Evolutionary conservation across 257 asterid genomes (phyloP).

Genomic region (Solanum medicagineum): DNA sequence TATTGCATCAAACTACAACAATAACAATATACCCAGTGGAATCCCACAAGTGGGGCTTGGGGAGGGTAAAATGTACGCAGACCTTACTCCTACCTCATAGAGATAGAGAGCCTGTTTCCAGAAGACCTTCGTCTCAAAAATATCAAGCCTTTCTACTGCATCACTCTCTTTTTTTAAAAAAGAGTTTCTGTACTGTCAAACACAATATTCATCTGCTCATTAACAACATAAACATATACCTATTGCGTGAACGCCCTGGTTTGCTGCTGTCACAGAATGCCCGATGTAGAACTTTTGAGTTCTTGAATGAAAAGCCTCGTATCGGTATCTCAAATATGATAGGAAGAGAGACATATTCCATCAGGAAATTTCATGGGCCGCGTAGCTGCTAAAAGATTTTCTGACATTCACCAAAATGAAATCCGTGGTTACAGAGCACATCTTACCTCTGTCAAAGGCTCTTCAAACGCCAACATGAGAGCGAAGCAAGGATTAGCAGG

Average conservation of each 20-base stretch:
- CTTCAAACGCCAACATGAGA: constrained; percentile 78
- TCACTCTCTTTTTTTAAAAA: background rate
- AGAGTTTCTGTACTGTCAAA: background rate
- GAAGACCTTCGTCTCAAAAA: too few relatives aligned
- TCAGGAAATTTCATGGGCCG: background rate
- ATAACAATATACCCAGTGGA: too few relatives aligned
- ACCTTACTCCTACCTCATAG: too few relatives aligned
- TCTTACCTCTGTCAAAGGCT: constrained; percentile 62
- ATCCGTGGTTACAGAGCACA: background rate
- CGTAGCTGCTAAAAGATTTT: background rate
- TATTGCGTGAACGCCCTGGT: constrained; percentile 55
- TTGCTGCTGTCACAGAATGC: constrained; percentile 84
- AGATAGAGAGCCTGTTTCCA: too few relatives aligned
- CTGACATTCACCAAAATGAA: background rate
- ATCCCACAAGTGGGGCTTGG: too few relatives aligned
- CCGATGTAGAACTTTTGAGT: constrained; percentile 59
- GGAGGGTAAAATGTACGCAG: too few relatives aligned
- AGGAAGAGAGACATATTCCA: background rate
- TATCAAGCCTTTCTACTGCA: too few relatives aligned
- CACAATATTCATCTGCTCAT: background rate
- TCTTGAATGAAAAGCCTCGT: constrained; percentile 56
- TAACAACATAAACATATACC: constrained; percentile 23
- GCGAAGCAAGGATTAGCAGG: constrained; percentile 60
- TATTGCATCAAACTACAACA: background rate
- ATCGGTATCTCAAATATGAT: constrained; percentile 48